Evolutionary conservation across 805 yeast genomes (phyloP).

Genomic region (Spathaspora arborariae): DNA sequence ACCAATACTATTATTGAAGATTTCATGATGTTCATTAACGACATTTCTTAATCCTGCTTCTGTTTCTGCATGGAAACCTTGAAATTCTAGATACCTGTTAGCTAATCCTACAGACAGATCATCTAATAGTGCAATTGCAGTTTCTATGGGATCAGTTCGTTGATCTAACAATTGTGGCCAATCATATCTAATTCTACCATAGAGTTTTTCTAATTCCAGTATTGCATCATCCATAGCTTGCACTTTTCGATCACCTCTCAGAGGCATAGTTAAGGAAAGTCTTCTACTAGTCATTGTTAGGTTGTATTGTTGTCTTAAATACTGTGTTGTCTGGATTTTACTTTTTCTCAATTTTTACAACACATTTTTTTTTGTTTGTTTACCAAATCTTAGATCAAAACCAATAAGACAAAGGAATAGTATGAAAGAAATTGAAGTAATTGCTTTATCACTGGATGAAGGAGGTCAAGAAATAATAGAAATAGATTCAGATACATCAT

Average conservation of each 20-base stretch:
- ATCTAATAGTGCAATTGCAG: slow-evolving; percentile 79
- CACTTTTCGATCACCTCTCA: background rate
- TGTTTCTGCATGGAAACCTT: slow-evolving; percentile 53
- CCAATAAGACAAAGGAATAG: too few species aligned
- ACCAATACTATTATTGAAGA: slow-evolving; percentile 82
- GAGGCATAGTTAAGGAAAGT: slow-evolving; percentile 6
- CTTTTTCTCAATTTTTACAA: background rate
- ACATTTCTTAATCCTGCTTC: slow-evolving; percentile 58
- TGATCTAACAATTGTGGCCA: slow-evolving; percentile 40
- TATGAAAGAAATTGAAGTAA: slow-evolving; percentile 12
- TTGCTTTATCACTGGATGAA: slow-evolving; percentile 11
- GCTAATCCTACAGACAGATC: slow-evolving; percentile 90
- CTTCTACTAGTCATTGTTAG: slow-evolving; percentile 5
- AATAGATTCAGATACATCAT: background rate
- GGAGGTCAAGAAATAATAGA: background rate
- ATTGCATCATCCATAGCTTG: slow-evolving; percentile 22
- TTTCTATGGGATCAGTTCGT: slow-evolving; percentile 72
- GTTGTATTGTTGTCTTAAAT: background rate
- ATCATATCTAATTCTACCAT: slow-evolving; percentile 36
- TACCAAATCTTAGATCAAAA: too few species aligned
- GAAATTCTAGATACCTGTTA: slow-evolving; percentile 64
- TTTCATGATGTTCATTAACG: slow-evolving; percentile 78
- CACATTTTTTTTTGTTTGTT: background rate
- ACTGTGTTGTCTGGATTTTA: background rate
- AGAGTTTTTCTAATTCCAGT: slow-evolving; percentile 31